Base-by-base conservation (phyloP, 768 basidiomycete species). In the Kwoniella dendrophila region DNA sequence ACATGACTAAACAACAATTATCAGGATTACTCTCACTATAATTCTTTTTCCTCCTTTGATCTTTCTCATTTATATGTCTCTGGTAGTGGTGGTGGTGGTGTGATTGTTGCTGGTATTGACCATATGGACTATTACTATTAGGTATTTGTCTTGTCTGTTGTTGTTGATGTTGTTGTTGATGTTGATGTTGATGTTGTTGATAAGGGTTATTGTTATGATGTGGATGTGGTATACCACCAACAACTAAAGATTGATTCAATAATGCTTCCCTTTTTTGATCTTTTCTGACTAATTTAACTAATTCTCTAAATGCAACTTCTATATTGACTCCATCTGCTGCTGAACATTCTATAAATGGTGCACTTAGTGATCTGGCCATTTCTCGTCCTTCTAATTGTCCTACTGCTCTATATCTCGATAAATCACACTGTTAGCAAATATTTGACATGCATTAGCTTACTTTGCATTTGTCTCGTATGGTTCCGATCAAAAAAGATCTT, bases 241-340 rank as follows among this genome's bases (percentile, higher is more conserved):
- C 34, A 6, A 29, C 49, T 11, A 51, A 12, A 8, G 49, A 51
- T 34, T 24, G 49, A 20, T 33, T 33, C 14, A 51, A 5, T n/a
- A 51, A 30, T 32, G 34, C n/a, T 33, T 51, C 29, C 6, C 49
- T 29, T 32, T 51, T 73, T 65, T 82, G 78, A 64, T 81, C 80
- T 59, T 75, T 75, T 50, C 81, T 62, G 32, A 83, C 81, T 49
- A 80, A 69, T 33, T 80, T 75, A 45, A 82, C 81, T 34, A 82
- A 75, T 54, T 80, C 72, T 41, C 68, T 64, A 67, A 83, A 83
- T 18, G 81, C 81, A 40, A 82, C 77, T 63, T 83, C 82, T 40
- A 83, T 80, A 65, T 83, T 83, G 48, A 82, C 72, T 11, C 82
- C 74, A 49, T 81, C 77, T 64, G 79, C 81, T 3, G 82, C 82